These are phyloP conservation scores for Cordyceps pruinosa DNA, from an alignment of 2,329 filamentous ascomycete genomes.

Conservation along the genomic window DNA sequence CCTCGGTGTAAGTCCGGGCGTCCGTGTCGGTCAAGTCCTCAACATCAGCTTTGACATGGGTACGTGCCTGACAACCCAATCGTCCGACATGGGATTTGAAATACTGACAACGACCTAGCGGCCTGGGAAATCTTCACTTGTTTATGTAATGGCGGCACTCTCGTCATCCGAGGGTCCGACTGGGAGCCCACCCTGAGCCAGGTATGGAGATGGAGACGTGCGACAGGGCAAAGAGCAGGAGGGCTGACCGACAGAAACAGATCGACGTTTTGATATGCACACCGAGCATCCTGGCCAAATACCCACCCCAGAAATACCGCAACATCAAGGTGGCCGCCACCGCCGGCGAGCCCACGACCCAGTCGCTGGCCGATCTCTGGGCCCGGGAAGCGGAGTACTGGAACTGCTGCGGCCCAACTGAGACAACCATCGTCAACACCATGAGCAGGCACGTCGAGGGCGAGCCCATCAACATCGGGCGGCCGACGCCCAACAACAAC, in stretches of 20 bases:
- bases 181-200: constrained; percentile 41
- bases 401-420: constrained; percentile 55
- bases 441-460: constrained; percentile 44
- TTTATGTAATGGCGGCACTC: constrained; percentile 50
- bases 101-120: constrained; percentile 29
- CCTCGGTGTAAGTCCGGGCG: constrained; percentile 42
- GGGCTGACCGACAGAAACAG: constrained; percentile 20
- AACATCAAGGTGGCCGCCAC: constrained; percentile 47
- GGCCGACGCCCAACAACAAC: constrained; percentile 49
- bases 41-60: constrained; percentile 57
- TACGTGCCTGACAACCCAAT: constrained; percentile 27
- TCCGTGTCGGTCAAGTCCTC: constrained; percentile 47
- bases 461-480: constrained; percentile 44
- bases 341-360: constrained; percentile 47
- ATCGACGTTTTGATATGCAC: constrained; percentile 49
- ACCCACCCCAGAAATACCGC: constrained; percentile 38
- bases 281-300: constrained; percentile 47
- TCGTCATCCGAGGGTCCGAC: constrained; percentile 43
- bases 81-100: too few relatives aligned
- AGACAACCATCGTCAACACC: constrained; percentile 54
- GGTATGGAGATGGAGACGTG: constrained; percentile 26
- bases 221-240: not conserved
- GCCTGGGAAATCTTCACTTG: constrained; percentile 55
- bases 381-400: constrained; percentile 40
- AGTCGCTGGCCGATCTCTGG: constrained; percentile 51